Evolutionary conservation across 805 yeast species (phyloP), one percentile per base, ranked within the genome.

Genomic region (Kodamaea kaohsiungensis): DNA sequence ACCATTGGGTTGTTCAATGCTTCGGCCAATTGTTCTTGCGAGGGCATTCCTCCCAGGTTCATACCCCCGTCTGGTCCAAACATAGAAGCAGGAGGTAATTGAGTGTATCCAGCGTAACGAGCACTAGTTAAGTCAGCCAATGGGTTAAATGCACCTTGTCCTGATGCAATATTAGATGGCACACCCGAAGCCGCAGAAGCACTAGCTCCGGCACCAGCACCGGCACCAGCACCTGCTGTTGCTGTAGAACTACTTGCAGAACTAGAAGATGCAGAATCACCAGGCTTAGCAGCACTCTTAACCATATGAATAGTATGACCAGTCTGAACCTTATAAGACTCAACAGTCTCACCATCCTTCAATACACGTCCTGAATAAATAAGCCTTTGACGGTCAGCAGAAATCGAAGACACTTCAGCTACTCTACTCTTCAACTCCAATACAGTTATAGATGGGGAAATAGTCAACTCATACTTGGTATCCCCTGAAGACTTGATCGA

Each of bases 51-150:
- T 46, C 81, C 83, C 12, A 62, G 59, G 43, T 86, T 86, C 89
- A 88, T 83, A 15, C 98, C 98, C 42, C 96, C 96, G 69, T 92
- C 98, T 25, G 97, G 92, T 1, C 97, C 97, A 74, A 93, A 91
- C 88, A 90, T 82, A 46, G 86, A 83, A 1, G 91, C 90, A 2
- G 89, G 80, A 4, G 99, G 98, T 70, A 95, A 77, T 63, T 91
- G 92, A 7, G 91, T 82, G 62, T 84, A 86, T 1, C 99, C 99
- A 2, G 98, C 98, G 65, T 91, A 95, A 52, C 98, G 83, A 1
- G 98, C 98, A 49, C 97, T 93, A 0, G 98, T 93, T 59, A 93
- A 77, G 59, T 88, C 97, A 9, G 96, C 92, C 64, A 95, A 78
- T 38, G 97, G 96, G 70, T 95, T 91, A 70, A 87, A 89, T 0